Base-by-base conservation (phyloP, 345 rosid genomes). In the Salix dunnii region DNA sequence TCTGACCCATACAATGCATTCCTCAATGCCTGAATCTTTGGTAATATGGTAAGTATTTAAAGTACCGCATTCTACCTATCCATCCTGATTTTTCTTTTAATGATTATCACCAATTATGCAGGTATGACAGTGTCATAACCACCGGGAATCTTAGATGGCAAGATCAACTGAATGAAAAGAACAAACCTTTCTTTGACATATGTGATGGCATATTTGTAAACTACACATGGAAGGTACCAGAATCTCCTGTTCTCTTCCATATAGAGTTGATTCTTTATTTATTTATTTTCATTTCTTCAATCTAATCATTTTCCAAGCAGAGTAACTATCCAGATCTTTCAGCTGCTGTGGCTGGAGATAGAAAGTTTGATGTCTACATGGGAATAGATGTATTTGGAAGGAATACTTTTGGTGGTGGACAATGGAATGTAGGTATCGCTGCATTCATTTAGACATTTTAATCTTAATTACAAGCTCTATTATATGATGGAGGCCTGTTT, bases 331-430 rank as follows among this genome's bases (percentile, higher is more conserved):
- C 92, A 0, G 83, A 85, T 76, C 79, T 77, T 73, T 91, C 96
- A 72, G 97, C 94, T 67, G 84, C 82, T 51, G 84, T 82, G 76
- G 96, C 97, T 1, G 94, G 94, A 35, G 88, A 87, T 68, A 87
- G 99, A 80, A 88, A 88, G 80, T 89, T 70, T 17, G 97, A 95
- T 79, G 91, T 95, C 40, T 93, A 93, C 76, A 88, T 93, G 92
- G 97, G 97, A 74, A 89, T 91, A 74, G 96, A 91, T 80, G 95
- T 91, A 55, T 90, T 85, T 67, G 97, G 97, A 71, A 89, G 99
- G 81, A 73, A 67, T 35, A 89, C 97, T 25, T 92, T 80, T 79
- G 95, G 94, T 60, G 98, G 97, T 70, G 97, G 99, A 18, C 65
- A 88, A 81, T 93, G 99, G 99, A 83, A 75, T 73, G 97, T 88